Conservation (phyloP, 257 asterid genomes). For the Primulina huaijiensis region DNA sequence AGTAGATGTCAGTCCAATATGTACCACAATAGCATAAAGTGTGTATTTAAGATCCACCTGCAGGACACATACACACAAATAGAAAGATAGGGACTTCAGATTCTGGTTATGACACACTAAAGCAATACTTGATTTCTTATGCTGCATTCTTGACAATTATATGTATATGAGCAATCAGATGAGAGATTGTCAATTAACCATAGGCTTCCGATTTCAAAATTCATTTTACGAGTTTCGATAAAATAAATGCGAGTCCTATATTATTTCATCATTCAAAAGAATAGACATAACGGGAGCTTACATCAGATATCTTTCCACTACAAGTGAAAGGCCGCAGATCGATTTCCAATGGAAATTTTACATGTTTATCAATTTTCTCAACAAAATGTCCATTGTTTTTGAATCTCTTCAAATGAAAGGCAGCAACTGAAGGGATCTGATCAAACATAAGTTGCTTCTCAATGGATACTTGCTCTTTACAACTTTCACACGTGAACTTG, state of each 20-base stretch:
- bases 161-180: slow-evolving; percentile 1
- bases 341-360: slow-evolving; percentile 69
- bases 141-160: background rate
- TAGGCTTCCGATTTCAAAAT: background rate
- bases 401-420: slow-evolving; percentile 88
- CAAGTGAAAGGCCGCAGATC: slow-evolving; percentile 62
- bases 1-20: slow-evolving; percentile 59
- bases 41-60: slow-evolving; percentile 67
- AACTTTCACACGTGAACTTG: slow-evolving; percentile 75
- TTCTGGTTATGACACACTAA: slow-evolving; percentile 13
- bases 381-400: slow-evolving; percentile 69
- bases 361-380: slow-evolving; percentile 76
- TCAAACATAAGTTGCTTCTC: slow-evolving; percentile 81
- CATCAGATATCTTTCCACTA: slow-evolving; percentile 34
- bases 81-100: slow-evolving; percentile 13
- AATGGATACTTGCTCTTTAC: slow-evolving; percentile 70
- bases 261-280: slow-evolving; percentile 7
- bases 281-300: slow-evolving; percentile 35
- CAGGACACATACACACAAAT: slow-evolving; percentile 21
- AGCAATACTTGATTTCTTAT: background rate
- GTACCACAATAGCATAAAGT: slow-evolving; percentile 86
- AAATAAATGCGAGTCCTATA: background rate
- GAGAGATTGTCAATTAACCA: background rate
- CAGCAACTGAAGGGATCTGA: slow-evolving; percentile 63
- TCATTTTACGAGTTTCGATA: background rate